phyloP scores from a whole-genome alignment of 257 asterid species.

The Nyctanthes arbortristis region DNA sequence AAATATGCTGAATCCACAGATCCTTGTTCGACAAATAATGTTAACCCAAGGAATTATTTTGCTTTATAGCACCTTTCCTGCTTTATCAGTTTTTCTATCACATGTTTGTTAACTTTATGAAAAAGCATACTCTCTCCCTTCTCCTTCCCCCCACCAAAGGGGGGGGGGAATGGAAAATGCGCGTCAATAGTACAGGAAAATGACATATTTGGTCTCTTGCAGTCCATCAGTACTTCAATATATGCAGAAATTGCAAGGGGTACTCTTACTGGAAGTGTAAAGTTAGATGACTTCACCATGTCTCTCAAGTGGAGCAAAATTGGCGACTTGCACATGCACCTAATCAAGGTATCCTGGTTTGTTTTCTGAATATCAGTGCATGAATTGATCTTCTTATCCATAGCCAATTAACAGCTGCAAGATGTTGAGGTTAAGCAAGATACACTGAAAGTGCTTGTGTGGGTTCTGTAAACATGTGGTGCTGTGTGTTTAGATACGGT shows the following conservation, averaged over 20 bases:
- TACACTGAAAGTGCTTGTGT: not conserved
- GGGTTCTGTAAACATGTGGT: not conserved
- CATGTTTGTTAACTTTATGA: not conserved
- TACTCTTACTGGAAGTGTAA: slow-evolving; percentile 52
- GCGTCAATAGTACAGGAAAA: not conserved
- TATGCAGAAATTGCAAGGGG: slow-evolving; percentile 61
- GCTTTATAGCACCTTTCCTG: not conserved
- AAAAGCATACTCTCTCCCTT: too few species aligned
- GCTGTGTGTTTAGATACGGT: not conserved
- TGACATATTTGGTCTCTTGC: slow-evolving; percentile 24
- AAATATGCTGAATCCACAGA: not conserved
- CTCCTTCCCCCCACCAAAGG: too few species aligned
- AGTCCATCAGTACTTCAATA: slow-evolving; percentile 67
- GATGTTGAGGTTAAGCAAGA: not conserved
- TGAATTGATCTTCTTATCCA: not conserved
- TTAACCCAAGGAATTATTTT: not conserved
- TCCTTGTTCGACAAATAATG: not conserved
- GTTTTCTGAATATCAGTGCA: not conserved
- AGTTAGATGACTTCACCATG: slow-evolving; percentile 64
- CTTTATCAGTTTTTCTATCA: slow-evolving; percentile 7
- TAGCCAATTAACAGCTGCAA: not conserved
- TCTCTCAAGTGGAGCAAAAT: slow-evolving; percentile 81
- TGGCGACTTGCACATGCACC: slow-evolving; percentile 76
- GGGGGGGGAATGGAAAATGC: too few species aligned
- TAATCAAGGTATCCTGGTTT: slow-evolving; percentile 62